These are phyloP conservation scores for Populus hybrid DNA, from an alignment of 441 rosid species.

Conservation along the genomic window DNA sequence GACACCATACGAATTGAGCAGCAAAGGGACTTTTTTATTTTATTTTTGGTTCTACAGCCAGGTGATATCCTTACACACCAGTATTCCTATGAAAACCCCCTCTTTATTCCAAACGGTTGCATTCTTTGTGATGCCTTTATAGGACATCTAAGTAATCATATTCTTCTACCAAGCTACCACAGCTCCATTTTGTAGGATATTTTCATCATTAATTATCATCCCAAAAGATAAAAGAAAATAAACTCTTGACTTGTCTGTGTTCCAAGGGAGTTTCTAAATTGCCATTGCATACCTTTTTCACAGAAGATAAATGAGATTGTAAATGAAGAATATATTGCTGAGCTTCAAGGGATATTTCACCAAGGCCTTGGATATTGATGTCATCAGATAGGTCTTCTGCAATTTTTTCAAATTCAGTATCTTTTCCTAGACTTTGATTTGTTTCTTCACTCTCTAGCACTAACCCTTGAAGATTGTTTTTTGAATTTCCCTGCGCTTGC, in stretches of 20 bases:
- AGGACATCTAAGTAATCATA: too few species aligned
- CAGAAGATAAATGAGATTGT: constrained; percentile 63
- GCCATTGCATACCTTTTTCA: constrained; percentile 52
- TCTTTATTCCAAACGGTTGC: too few species aligned
- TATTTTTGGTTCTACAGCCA: neutral
- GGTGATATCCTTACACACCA: neutral
- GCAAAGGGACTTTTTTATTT: neutral
- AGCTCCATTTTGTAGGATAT: too few species aligned
- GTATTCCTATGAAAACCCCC: neutral
- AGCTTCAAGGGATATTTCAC: constrained; percentile 66
- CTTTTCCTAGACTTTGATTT: constrained; percentile 27
- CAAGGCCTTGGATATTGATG: constrained; percentile 43
- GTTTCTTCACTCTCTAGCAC: constrained; percentile 28
- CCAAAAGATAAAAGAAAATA: neutral
- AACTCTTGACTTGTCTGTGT: neutral
- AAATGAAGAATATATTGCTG: constrained; percentile 61
- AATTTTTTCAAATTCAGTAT: constrained; percentile 27
- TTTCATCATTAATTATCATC: too few species aligned
- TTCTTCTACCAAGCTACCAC: too few species aligned
- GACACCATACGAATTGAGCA: neutral
- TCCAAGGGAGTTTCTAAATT: constrained; percentile 8
- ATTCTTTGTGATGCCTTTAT: too few species aligned
- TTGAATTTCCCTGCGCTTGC: constrained; percentile 31
- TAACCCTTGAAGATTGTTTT: constrained; percentile 35
- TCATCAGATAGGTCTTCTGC: constrained; percentile 33